Conservation (phyloP, 306 rosid genomes). For the Fagus sylvatica region DNA sequence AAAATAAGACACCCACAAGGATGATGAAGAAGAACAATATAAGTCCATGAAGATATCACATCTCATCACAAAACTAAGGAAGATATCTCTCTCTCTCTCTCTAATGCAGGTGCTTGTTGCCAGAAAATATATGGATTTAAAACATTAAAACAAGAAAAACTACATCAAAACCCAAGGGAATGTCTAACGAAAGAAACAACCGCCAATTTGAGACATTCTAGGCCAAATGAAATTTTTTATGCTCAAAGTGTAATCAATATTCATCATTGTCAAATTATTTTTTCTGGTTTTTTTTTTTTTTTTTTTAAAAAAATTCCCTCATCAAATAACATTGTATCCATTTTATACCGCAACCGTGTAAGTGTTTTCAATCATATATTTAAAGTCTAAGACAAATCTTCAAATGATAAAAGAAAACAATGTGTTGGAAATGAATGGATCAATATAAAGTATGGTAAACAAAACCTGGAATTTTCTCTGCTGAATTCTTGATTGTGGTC, state of each 20-base stretch:
- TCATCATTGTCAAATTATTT: neutral
- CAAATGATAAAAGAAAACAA: neutral
- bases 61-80: neutral
- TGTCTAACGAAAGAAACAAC: too few relatives aligned
- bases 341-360: neutral
- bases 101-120: neutral
- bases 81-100: neutral
- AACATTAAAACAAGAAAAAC: neutral
- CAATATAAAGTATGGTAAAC: conserved; percentile 3
- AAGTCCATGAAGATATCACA: neutral
- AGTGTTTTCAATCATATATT: neutral
- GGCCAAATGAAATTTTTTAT: neutral
- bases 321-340: neutral
- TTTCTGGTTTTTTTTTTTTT: neutral
- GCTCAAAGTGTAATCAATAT: neutral
- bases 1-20: neutral
- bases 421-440: neutral
- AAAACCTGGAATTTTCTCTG: conserved; percentile 47
- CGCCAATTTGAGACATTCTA: neutral
- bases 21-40: neutral
- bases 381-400: neutral
- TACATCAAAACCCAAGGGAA: too few relatives aligned
- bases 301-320: neutral
- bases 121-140: neutral
- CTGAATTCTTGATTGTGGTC: conserved; percentile 33